These are phyloP conservation scores for Kurtzmaniella cleridarum DNA, from an alignment of 805 yeast genomes.

Conservation along the genomic window DNA sequence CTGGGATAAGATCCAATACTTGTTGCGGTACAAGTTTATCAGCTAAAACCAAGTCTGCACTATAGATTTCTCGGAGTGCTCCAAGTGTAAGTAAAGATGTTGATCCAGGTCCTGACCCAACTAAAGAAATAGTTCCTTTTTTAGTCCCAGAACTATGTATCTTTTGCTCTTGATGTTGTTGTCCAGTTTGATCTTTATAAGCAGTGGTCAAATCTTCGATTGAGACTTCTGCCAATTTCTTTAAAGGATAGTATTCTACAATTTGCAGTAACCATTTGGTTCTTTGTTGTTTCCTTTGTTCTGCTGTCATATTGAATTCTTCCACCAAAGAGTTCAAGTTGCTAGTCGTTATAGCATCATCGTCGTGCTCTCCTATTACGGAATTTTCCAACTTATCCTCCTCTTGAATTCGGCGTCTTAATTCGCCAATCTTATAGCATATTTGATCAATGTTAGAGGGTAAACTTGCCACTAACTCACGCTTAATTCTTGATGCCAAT, in stretches of 20 bases:
- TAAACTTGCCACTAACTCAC: conserved; percentile 61
- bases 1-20: conserved; percentile 78
- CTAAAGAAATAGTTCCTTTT: conserved; percentile 66
- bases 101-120: conserved; percentile 94
- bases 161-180: background rate
- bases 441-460: conserved; percentile 69
- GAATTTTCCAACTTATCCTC: conserved; percentile 42
- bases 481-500: conserved; percentile 69
- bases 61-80: conserved; percentile 72
- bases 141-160: conserved; percentile 2
- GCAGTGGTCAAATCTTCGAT: conserved; percentile 50
- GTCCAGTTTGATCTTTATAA: conserved; percentile 17
- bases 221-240: conserved; percentile 53
- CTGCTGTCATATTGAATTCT: conserved; percentile 51
- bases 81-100: conserved; percentile 77
- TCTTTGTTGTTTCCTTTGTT: conserved; percentile 51
- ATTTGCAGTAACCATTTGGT: conserved; percentile 84
- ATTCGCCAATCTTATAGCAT: conserved; percentile 62
- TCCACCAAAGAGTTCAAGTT: conserved; percentile 57
- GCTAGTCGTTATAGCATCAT: conserved; percentile 60
- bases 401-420: conserved; percentile 51
- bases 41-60: conserved; percentile 81
- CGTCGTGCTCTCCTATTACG: conserved; percentile 54
- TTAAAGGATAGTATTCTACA: conserved; percentile 84
- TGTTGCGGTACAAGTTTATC: conserved; percentile 91